Conservation (phyloP, 208 protist genomes). For the Zelonia costaricensis region DNA sequence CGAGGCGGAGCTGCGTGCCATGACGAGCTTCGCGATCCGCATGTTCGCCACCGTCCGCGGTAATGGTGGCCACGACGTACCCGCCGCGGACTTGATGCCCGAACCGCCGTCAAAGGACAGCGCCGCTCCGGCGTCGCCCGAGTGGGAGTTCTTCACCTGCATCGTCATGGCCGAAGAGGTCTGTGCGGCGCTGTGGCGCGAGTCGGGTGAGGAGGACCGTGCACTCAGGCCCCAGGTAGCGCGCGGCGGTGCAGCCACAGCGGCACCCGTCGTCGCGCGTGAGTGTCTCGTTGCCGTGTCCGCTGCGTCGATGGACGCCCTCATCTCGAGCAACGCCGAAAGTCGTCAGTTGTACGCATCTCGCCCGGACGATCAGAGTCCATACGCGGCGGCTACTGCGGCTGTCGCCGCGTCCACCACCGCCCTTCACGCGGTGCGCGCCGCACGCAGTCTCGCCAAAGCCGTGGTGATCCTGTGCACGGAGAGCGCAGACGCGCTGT, state of each 20-base stretch:
- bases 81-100: too few relatives aligned
- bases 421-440: slow-evolving; percentile 1
- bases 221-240: too few relatives aligned
- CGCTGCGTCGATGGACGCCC: too few relatives aligned
- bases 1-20: not conserved
- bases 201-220: not conserved
- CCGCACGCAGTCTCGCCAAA: not conserved
- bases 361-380: too few relatives aligned
- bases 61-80: not conserved
- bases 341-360: too few relatives aligned
- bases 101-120: not conserved
- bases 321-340: too few relatives aligned
- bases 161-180: slow-evolving; percentile 3
- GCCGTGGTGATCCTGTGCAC: not conserved
- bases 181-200: not conserved
- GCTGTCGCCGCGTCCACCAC: too few relatives aligned
- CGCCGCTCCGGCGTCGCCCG: not conserved
- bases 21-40: not conserved
- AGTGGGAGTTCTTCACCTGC: not conserved
- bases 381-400: too few relatives aligned
- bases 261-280: too few relatives aligned
- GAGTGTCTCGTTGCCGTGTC: too few relatives aligned
- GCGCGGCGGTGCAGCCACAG: too few relatives aligned
- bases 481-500: too few relatives aligned
- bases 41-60: not conserved